Percentiles rank a stretch among this genome's conserved stretches.
Evolutionary conservation across 345 rosid species (phyloP).

Genomic region (Gossypium ekmanianum): DNA sequence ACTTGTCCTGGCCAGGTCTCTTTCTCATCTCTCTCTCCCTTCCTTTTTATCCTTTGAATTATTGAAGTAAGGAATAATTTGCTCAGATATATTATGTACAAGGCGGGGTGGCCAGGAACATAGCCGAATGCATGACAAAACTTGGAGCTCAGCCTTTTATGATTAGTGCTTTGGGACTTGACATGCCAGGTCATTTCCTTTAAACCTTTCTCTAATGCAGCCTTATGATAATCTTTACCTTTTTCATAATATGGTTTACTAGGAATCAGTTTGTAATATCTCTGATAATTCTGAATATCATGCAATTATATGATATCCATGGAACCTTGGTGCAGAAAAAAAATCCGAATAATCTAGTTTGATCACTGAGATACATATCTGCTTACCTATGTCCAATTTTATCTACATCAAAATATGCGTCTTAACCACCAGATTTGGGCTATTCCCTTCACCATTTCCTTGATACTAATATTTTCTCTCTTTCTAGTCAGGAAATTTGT

Average conservation of each 20-base stretch:
- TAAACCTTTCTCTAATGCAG: not conserved
- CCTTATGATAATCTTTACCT: not conserved
- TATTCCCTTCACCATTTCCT: not conserved
- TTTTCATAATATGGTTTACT: too few species aligned
- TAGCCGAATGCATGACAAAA: slow-evolving; percentile 80
- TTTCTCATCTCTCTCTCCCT: not conserved
- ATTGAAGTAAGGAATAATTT: not conserved
- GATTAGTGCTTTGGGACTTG: slow-evolving; percentile 76
- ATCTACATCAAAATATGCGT: not conserved
- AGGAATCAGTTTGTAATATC: too few species aligned
- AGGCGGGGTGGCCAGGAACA: slow-evolving; percentile 92
- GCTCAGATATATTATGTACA: slow-evolving; percentile 56
- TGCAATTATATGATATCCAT: not conserved
- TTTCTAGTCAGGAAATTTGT: slow-evolving; percentile 33
- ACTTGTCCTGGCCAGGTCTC: slow-evolving; percentile 70
- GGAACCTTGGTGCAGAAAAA: not conserved
- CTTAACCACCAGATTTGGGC: not conserved
- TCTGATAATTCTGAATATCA: too few species aligned
- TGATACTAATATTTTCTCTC: slow-evolving; percentile 3
- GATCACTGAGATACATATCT: not conserved
- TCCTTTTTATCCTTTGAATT: not conserved
- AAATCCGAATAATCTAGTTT: not conserved
- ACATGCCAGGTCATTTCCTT: slow-evolving; percentile 56
- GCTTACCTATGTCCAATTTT: not conserved
- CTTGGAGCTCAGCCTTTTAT: slow-evolving; percentile 69